Conservation (phyloP, 1,139 yeast species). For the Debaryomyces subglobosus region DNA sequence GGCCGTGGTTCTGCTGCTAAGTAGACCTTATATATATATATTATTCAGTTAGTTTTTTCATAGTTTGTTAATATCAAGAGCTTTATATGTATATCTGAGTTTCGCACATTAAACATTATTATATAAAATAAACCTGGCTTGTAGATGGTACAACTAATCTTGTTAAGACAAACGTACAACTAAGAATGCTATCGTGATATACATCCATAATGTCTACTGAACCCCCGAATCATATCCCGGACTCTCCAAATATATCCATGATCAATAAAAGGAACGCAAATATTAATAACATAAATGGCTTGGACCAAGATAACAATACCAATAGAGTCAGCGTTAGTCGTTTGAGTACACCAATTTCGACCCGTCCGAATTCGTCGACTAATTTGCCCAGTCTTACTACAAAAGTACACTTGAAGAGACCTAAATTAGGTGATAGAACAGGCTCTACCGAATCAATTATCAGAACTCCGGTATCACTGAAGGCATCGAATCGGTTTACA, state of each 20-base stretch:
- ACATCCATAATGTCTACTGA: not conserved
- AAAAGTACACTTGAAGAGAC: conserved; percentile 4
- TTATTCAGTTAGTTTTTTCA: not conserved
- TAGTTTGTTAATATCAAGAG: not conserved
- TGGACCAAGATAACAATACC: not conserved
- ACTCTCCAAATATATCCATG: not conserved
- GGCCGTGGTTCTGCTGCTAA: conserved; percentile 72
- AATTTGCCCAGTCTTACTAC: not conserved
- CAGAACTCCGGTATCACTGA: not conserved
- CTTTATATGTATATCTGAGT: not conserved
- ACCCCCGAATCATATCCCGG: not conserved
- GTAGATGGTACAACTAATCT: not conserved
- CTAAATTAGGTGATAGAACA: conserved; percentile 4
- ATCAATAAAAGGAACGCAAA: not conserved
- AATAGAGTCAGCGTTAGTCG: not conserved
- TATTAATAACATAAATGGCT: not conserved
- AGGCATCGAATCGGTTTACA: not conserved
- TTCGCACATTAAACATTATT: not conserved
- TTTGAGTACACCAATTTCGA: not conserved
- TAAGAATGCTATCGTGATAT: not conserved
- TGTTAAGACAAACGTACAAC: not conserved
- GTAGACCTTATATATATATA: conserved; percentile 14
- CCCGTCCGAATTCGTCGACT: not conserved
- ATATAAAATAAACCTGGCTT: not conserved
- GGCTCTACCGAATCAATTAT: conserved; percentile 2